These are phyloP conservation scores for Solanum raphanifolium DNA, from an alignment of 257 asterid genomes.

Conservation along the genomic window DNA sequence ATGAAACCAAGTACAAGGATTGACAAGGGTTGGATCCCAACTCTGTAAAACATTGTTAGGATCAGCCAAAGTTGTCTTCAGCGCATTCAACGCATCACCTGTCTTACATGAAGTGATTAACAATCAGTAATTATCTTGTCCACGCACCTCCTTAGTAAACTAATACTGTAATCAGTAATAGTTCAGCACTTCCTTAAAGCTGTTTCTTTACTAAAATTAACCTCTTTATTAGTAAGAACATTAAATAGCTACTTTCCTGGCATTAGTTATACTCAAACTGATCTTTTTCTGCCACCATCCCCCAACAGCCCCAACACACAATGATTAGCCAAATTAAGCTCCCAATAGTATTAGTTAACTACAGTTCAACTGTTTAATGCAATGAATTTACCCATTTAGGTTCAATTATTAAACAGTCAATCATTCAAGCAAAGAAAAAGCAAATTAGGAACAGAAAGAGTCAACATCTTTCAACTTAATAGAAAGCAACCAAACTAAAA, in stretches of 20 bases:
- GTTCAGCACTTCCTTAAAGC: background rate
- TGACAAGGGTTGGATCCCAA: conserved; percentile 96
- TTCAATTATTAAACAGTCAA: background rate
- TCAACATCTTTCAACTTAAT: background rate
- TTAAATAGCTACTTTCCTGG: background rate
- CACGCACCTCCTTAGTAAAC: background rate
- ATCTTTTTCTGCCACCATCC: background rate
- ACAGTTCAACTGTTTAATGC: background rate
- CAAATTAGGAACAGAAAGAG: background rate
- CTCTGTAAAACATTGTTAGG: conserved; percentile 90
- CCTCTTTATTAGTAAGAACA: background rate
- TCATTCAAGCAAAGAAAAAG: background rate
- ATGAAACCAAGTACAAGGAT: conserved; percentile 98
- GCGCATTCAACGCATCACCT: conserved; percentile 92
- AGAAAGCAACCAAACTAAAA: background rate
- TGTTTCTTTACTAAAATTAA: background rate
- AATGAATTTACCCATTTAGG: background rate
- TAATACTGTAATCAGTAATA: background rate
- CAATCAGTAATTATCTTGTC: background rate
- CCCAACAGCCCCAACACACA: background rate
- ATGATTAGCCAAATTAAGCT: background rate
- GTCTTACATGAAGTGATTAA: conserved; percentile 11
- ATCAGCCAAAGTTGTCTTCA: conserved; percentile 70
- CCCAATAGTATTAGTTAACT: background rate
- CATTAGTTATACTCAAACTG: background rate